phyloP scores from a whole-genome alignment of 805 yeast species.

The Yarrowia sp. region DNA sequence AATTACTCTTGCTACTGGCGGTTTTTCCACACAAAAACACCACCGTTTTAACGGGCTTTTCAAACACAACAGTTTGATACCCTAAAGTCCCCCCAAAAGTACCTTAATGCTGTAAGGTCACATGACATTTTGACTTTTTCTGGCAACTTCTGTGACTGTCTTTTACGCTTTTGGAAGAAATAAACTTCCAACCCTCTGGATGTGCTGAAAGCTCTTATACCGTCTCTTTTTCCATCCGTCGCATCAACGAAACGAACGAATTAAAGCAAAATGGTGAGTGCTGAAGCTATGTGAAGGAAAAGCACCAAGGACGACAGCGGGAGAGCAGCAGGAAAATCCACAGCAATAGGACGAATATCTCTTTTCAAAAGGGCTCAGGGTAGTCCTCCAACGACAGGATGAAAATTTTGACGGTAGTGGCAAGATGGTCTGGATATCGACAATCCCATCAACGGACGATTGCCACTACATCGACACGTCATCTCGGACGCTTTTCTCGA shows the following conservation, averaged over 20 bases:
- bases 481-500: neutral
- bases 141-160: constrained; percentile 12
- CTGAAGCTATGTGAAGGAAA: neutral
- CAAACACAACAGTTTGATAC: neutral
- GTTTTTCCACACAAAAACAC: neutral
- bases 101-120: neutral
- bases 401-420: constrained; percentile 2
- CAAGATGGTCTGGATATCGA: neutral
- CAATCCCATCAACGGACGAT: neutral
- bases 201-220: constrained; percentile 24
- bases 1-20: neutral
- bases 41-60: neutral
- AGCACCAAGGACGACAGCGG: neutral
- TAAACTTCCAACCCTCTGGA: neutral
- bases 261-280: constrained; percentile 25
- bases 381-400: neutral
- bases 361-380: neutral
- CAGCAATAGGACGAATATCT: neutral
- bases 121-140: neutral
- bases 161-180: constrained; percentile 1
- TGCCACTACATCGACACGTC: neutral
- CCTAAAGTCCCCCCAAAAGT: neutral
- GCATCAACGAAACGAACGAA: constrained; percentile 26
- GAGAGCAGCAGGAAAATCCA: neutral
- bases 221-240: constrained; percentile 20